These are phyloP conservation scores for Talaromyces piceae DNA, from an alignment of 2,329 filamentous ascomycete genomes.

Conservation along the genomic window DNA sequence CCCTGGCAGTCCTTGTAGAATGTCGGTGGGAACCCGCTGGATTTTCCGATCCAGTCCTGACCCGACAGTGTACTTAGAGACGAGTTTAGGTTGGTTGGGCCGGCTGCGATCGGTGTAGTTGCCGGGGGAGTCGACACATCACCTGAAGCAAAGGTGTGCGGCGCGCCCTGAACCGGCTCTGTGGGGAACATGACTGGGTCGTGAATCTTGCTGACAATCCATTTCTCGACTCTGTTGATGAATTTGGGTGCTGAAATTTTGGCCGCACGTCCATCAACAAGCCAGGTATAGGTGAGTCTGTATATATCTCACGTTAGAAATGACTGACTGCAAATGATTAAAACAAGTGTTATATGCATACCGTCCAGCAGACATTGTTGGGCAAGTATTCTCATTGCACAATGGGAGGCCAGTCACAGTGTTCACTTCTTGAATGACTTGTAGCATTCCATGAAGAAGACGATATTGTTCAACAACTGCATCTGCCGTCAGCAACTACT, in stretches of 20 bases:
- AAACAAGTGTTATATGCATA: slow-evolving; percentile 45
- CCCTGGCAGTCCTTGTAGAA: slow-evolving; percentile 87
- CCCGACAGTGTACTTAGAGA: slow-evolving; percentile 34
- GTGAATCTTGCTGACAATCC: slow-evolving; percentile 93
- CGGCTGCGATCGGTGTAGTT: slow-evolving; percentile 43
- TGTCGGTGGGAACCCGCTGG: slow-evolving; percentile 83
- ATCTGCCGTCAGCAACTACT: slow-evolving; percentile 6
- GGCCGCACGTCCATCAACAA: slow-evolving; percentile 80
- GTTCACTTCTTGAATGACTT: slow-evolving; percentile 80
- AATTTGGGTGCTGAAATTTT: slow-evolving; percentile 91
- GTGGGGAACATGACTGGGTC: slow-evolving; percentile 87
- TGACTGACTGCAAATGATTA: neutral
- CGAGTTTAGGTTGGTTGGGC: slow-evolving; percentile 30
- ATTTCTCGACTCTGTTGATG: slow-evolving; percentile 91
- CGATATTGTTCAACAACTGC: slow-evolving; percentile 88
- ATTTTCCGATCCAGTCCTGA: slow-evolving; percentile 79
- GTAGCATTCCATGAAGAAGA: slow-evolving; percentile 80
- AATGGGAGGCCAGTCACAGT: slow-evolving; percentile 65
- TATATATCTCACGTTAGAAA: slow-evolving; percentile 13
- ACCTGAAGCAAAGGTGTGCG: slow-evolving; percentile 47
- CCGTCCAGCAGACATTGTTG: slow-evolving; percentile 90
- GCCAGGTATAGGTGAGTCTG: slow-evolving; percentile 93
- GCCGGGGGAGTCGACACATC: slow-evolving; percentile 46
- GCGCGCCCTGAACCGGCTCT: slow-evolving; percentile 59
- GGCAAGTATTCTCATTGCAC: slow-evolving; percentile 77